Base-by-base conservation (phyloP, 1,284 basidiomycete genomes). In the Sporisorium graminicola region DNA sequence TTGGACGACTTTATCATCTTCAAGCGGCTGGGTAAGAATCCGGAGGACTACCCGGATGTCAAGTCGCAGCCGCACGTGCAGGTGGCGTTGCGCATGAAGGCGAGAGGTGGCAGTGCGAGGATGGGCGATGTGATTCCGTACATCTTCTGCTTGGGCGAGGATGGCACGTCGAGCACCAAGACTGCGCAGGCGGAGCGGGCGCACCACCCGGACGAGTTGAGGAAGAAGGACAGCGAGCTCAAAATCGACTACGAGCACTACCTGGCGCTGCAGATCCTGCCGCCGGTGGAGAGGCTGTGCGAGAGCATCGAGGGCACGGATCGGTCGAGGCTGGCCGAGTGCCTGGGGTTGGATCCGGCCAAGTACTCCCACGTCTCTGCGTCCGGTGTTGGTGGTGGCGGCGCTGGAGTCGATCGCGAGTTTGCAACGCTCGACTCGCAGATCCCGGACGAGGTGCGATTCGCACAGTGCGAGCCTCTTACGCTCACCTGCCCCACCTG, bases 221-320 rank as follows among this genome's bases (percentile, higher is more conserved):
- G 93, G 58, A 90, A 90, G 22, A 77, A 82, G 50, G 83, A 78
- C 20, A 75, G 73, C 35, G 68, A 74, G 50, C 74, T 84, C 29
- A 67, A 65, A 50, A 58, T 85, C 20, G 84, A 85, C 60, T 94
- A 92, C 86, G 94, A 97, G 80, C 91, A 93, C 86, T 99, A 99
- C 86, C 88, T 99, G 24, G 90, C 93, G 12, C 90, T 93, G 22
- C 97, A 99, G 86, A 90, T 99, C 44, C 88, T 99, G 13, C 96
- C 96, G 4, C 95, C 97, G 0, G 91, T 99, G 56, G 93, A 98
- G 83, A 91, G 97, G 82, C 87, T 99, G 65, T 99, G 96, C 84
- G 97, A 98, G 63, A 92, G 92, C 7, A 98, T 99, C 64, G 94
- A 98, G 82, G 96, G 96, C 9, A 98, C 95, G 0, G 96, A 99